A percentile compares a stretch with the other conserved stretches of the same genome.
phyloP scores from a whole-genome alignment of 805 yeast species.

The Ogataea naganishii region DNA sequence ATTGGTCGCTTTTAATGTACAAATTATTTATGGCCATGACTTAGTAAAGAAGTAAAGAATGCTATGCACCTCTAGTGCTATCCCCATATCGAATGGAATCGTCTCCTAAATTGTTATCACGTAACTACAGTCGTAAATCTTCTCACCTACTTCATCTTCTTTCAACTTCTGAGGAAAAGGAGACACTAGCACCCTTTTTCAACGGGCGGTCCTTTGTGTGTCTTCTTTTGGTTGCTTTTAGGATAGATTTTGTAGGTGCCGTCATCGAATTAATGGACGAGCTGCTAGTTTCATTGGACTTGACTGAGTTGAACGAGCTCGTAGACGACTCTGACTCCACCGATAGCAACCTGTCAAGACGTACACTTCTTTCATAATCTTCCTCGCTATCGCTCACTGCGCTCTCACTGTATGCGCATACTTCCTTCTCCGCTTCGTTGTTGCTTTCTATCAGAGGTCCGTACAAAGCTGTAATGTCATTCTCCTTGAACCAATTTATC shows the following conservation, averaged over 20 bases:
- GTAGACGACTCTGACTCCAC: too few relatives aligned
- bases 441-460: slow-evolving; percentile 33
- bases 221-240: slow-evolving; percentile 6
- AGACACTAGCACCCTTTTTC: slow-evolving; percentile 23
- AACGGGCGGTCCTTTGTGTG: not conserved
- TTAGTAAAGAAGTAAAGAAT: not conserved
- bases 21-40: not conserved
- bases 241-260: slow-evolving; percentile 7
- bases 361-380: slow-evolving; percentile 2
- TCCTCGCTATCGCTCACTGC: slow-evolving; percentile 3
- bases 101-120: slow-evolving; percentile 1
- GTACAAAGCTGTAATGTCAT: slow-evolving; percentile 46
- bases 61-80: too few relatives aligned
- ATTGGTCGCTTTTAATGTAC: too few relatives aligned
- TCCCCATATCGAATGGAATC: not conserved
- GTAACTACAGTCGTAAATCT: slow-evolving; percentile 28
- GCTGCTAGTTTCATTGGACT: not conserved
- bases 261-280: slow-evolving; percentile 1
- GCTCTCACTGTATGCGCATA: not conserved
- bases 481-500: slow-evolving; percentile 47
- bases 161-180: slow-evolving; percentile 32
- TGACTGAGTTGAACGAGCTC: too few relatives aligned
- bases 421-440: not conserved
- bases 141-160: slow-evolving; percentile 38
- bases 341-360: too few relatives aligned